Evolutionary conservation across 371 early-diverging fungal genomes (phyloP).

Genomic region (Lichtheimia hyalospora): DNA sequence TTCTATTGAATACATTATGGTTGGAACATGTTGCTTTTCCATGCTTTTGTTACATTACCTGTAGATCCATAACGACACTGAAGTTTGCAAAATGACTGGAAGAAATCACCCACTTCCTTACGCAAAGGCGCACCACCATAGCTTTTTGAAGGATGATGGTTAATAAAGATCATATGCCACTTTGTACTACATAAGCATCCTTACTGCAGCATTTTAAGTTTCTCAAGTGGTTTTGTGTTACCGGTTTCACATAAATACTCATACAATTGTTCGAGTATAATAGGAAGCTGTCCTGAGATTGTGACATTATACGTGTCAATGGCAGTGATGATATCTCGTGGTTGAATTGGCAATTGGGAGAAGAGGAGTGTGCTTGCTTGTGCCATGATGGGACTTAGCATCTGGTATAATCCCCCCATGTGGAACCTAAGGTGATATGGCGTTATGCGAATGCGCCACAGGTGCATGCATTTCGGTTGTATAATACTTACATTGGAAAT

Average conservation of each 20-base stretch:
- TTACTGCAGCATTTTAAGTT: too few species aligned
- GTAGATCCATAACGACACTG: conserved; percentile 15
- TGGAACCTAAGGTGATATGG: conserved; percentile 8
- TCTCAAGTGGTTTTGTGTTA: too few species aligned
- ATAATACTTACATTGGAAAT: not conserved
- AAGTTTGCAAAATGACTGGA: conserved; percentile 3
- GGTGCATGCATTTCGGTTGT: too few species aligned
- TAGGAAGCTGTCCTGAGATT: conserved; percentile 3
- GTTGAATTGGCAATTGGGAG: conserved; percentile 1
- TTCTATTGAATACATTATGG: not conserved
- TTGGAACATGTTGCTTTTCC: not conserved
- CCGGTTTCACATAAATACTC: conserved; percentile 7
- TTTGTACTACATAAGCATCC: not conserved
- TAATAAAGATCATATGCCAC: not conserved
- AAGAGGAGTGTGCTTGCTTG: conserved; percentile 13
- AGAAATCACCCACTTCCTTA: conserved; percentile 5
- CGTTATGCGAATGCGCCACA: too few species aligned
- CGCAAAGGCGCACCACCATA: conserved; percentile 18
- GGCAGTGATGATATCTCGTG: not conserved
- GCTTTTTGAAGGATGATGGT: too few species aligned
- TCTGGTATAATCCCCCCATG: conserved; percentile 5
- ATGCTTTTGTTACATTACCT: conserved; percentile 2
- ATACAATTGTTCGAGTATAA: conserved; percentile 10
- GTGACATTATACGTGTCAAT: conserved; percentile 1
- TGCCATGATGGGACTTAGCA: not conserved